These are phyloP conservation scores for Neurospora crassa DNA, from an alignment of 2,329 filamentous ascomycete genomes.

Conservation along the genomic window DNA sequence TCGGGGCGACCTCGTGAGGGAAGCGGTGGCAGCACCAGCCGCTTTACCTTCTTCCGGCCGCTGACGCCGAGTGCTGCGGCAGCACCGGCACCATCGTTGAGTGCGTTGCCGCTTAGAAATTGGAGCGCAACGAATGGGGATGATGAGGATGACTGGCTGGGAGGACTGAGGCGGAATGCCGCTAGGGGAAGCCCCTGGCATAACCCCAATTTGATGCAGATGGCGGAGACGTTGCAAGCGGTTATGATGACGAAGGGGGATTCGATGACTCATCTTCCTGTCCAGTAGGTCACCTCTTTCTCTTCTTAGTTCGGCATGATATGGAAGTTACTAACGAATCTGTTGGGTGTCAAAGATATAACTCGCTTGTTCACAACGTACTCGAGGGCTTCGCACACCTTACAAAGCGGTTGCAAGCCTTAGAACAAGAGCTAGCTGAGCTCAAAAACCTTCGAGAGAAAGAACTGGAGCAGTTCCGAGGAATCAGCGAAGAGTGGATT, in stretches of 20 bases:
- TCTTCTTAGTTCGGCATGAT: background rate
- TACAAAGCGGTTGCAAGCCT: slow-evolving; percentile 14
- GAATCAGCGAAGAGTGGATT: slow-evolving; percentile 29
- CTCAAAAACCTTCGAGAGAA: slow-evolving; percentile 21
- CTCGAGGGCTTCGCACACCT: slow-evolving; percentile 27
- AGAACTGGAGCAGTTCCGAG: slow-evolving; percentile 26
- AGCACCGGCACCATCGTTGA: slow-evolving; percentile 3
- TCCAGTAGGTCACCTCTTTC: slow-evolving; percentile 8
- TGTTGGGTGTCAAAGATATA: slow-evolving; percentile 22
- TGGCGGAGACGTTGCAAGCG: slow-evolving; percentile 34
- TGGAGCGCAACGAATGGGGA: background rate
- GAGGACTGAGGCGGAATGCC: background rate
- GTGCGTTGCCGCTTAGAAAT: slow-evolving; percentile 1
- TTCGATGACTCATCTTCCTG: slow-evolving; percentile 25
- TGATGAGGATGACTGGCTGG: background rate
- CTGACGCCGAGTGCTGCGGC: background rate
- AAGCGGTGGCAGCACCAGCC: background rate
- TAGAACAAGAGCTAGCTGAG: slow-evolving; percentile 18
- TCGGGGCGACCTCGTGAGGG: background rate
- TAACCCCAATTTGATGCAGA: slow-evolving; percentile 33
- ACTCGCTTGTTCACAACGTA: slow-evolving; percentile 30
- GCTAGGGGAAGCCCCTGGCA: slow-evolving; percentile 20
- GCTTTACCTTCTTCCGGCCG: background rate
- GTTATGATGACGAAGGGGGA: slow-evolving; percentile 29
- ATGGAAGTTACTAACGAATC: background rate